phyloP scores from a whole-genome alignment of 768 basidiomycete genomes.

The Lactarius sp. region DNA sequence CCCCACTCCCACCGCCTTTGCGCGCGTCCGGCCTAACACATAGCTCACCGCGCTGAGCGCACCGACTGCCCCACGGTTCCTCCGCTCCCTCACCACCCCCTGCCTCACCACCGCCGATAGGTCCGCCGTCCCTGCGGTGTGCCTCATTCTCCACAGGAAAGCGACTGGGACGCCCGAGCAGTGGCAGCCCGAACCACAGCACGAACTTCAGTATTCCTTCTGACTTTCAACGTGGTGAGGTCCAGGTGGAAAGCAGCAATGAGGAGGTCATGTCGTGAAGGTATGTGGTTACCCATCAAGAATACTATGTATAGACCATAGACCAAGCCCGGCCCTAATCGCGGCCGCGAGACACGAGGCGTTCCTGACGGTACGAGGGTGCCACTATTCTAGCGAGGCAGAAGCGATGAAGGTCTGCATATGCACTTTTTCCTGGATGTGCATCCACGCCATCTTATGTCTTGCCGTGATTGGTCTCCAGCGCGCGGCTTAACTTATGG shows the following conservation, averaged over 20 bases:
- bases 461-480: constrained; percentile 32
- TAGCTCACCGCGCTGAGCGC: no score
- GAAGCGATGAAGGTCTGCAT: constrained; percentile 81
- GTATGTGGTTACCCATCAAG: constrained; percentile 40
- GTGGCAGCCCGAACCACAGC: constrained; percentile 75
- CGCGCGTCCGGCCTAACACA: no score
- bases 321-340: constrained; percentile 30
- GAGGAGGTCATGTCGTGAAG: constrained; percentile 81
- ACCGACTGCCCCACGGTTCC: no score
- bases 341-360: constrained; percentile 79
- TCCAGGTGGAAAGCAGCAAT: constrained; percentile 45
- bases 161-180: constrained; percentile 51
- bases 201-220: constrained; percentile 57
- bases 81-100: no score
- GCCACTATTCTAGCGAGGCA: constrained; percentile 88
- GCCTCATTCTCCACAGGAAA: constrained; percentile 67
- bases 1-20: no score
- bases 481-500: constrained; percentile 61
- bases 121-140: constrained; percentile 58
- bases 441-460: constrained; percentile 6
- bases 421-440: background rate
- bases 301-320: constrained; percentile 3
- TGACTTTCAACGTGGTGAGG: constrained; percentile 44
- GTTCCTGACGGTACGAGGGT: constrained; percentile 72
- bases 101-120: constrained; percentile 11